Base-by-base conservation (phyloP, 2,329 filamentous ascomycete genomes). In the Aplosporella prunicola region DNA sequence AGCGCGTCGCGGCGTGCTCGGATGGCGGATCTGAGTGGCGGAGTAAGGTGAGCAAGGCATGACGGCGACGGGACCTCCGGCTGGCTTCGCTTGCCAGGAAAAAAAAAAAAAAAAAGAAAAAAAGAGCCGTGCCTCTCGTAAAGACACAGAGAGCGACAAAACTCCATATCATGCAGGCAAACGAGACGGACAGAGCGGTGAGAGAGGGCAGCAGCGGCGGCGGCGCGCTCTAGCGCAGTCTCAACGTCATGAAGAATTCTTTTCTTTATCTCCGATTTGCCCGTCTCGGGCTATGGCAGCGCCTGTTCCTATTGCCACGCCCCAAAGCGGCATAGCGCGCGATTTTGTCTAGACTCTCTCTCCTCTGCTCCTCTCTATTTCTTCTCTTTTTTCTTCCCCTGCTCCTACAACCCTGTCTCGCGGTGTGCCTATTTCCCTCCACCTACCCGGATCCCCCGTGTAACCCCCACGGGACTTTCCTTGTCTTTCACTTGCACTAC, bases 211-310 rank as follows among this genome's bases (percentile, higher is more conserved):
- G 10, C 4, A 9, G 5, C 4, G 26, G 10, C 5, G 7, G 10
- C 8, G 10, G 13, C 15, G 25, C 24, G 25, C 26, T 36, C 25
- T 30, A 36, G 34, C 34, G 22, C 22, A 11, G 22, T 11, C n/a
- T 24, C 9, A 11, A 24, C 22, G 26, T 29, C 26, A 36, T 15
- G 33, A 36, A 28, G 23, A 14, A 15, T 27, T 35, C 32, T 13
- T 35, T 29, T 24, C 34, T 23, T n/a, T n/a, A 11, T 35, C 34
- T 30, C 34, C 20, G 26, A 30, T 36, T 36, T 36, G 34, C 34
- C 27, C 20, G 20, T 30, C 30, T 22, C 25, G 29, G 24, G 26
- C 33, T 26, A 20, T 14, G 25, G 29, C 24, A 28, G 17, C 34
- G 34, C 29, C n/a, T 23, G 26, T 15, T 6, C 34, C 34, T 10